phyloP scores from a whole-genome alignment of 164 flowering plant species.

The Amborella trichopoda region DNA sequence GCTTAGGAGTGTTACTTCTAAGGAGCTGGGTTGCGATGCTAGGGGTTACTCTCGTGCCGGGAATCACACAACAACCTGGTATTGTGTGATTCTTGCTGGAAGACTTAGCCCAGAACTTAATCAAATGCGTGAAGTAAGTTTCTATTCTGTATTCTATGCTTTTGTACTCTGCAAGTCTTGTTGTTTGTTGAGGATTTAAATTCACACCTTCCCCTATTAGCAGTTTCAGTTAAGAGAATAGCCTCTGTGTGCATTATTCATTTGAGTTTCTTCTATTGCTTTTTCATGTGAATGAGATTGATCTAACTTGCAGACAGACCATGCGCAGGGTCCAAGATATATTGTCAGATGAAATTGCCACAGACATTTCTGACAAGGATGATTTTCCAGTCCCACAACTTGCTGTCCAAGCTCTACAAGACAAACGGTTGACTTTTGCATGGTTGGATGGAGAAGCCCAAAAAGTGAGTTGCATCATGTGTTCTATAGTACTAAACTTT shows the following conservation, averaged over 20 bases:
- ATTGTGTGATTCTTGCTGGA: conserved; percentile 81
- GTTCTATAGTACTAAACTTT: too few relatives aligned
- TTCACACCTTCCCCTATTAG: too few relatives aligned
- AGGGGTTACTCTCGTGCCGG: conserved; percentile 89
- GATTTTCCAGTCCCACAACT: conserved; percentile 8
- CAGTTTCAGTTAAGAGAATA: too few relatives aligned
- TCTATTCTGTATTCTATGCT: too few relatives aligned
- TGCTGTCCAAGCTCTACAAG: conserved; percentile 39
- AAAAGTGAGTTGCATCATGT: conserved; percentile 41
- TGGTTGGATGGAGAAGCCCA: conserved; percentile 98
- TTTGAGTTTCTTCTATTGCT: background rate
- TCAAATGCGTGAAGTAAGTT: conserved; percentile 78
- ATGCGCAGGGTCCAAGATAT: conserved; percentile 67
- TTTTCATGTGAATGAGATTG: background rate
- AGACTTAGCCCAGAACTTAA: conserved; percentile 66
- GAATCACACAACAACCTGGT: conserved; percentile 54
- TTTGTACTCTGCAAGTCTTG: too few relatives aligned
- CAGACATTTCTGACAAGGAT: conserved; percentile 16
- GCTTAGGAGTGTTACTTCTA: conserved; percentile 61
- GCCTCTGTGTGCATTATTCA: background rate
- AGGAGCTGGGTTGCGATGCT: conserved; percentile 91
- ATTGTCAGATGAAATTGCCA: conserved; percentile 27
- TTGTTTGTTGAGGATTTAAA: too few relatives aligned
- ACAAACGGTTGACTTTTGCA: conserved; percentile 69
- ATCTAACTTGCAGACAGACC: conserved; percentile 37